Base-by-base conservation (phyloP, 495 filamentous ascomycete species). In the Penicillium roqueforti region DNA sequence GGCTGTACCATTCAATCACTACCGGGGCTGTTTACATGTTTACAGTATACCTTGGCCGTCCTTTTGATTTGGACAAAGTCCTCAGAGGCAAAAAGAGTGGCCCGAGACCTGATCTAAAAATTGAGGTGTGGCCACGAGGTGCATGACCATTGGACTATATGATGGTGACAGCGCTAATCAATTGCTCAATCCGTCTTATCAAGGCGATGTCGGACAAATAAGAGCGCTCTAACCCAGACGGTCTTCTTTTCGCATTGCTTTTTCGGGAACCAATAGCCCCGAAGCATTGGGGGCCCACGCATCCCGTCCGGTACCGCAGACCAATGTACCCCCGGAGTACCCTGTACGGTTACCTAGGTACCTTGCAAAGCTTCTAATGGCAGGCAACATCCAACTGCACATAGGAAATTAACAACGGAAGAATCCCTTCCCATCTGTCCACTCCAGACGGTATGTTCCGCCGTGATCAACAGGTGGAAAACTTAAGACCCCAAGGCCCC, bases 161-260 rank as follows among this genome's bases (percentile, higher is more conserved):
- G 57, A 62, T 55, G 56, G 57, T 66, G 63, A 63, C 63, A 66
- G 63, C 60, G 63, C 49, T 50, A 61, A 66, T 64, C 60, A 61
- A 50, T 59, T 54, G 25, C 51, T 61, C 60, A 16, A 16, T 36
- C 8, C 6, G 32, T 36, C 32, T 66, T 66, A 66, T 66, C 60
- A 59, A 37, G n/a, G 42, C 26, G 6, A 39, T 10, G 37, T 40
- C 39, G 56, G 45, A 51, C 53, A 56, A 60, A 56, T 60, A 36
- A 42, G 44, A 47, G n/a, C 19, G 19, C 23, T 34, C 22, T 36
- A 6, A 22, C 13, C n/a, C 28, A 38, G 32, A 37, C 31, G 16
- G 18, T 34, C 26, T 47, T 28, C 9, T 14, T 46, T 47, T 23
- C 23, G n/a, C 18, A 7, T 47, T 40, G 2, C 36, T 50, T 39